Evolutionary conservation across 805 yeast genomes (phyloP).

Genomic region (Saturnispora mendoncae): DNA sequence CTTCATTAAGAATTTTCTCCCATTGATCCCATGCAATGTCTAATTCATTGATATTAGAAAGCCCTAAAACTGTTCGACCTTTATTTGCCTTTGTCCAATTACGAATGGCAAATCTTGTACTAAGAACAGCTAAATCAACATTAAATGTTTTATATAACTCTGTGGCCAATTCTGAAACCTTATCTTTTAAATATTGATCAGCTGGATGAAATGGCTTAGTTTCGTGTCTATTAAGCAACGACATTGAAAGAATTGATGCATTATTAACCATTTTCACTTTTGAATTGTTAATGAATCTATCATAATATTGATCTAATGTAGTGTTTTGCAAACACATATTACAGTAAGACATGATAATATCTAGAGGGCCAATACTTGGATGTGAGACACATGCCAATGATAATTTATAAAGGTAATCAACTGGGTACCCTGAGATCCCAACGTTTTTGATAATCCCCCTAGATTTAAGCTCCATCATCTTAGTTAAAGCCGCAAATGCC

Average conservation of each 20-base stretch:
- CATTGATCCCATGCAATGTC: conserved; percentile 52
- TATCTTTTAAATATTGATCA: conserved; percentile 42
- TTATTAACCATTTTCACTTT: conserved; percentile 54
- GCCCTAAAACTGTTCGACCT: conserved; percentile 72
- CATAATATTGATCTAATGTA: conserved; percentile 37
- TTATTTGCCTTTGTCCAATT: conserved; percentile 38
- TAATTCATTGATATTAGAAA: conserved; percentile 56
- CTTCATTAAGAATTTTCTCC: conserved; percentile 35
- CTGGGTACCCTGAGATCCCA: conserved; percentile 86
- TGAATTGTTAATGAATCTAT: conserved; percentile 42
- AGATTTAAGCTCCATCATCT: conserved; percentile 48
- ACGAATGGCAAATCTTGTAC: conserved; percentile 65
- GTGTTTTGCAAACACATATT: conserved; percentile 79
- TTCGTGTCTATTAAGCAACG: conserved; percentile 57
- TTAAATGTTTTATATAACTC: conserved; percentile 30
- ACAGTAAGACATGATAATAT: conserved; percentile 68
- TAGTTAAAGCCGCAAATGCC: conserved; percentile 53
- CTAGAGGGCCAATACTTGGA: conserved; percentile 52
- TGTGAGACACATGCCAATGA: conserved; percentile 32
- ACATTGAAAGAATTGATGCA: conserved; percentile 86
- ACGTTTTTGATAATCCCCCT: conserved; percentile 56
- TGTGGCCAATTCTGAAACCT: conserved; percentile 38
- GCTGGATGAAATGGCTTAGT: conserved; percentile 83
- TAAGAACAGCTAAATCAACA: conserved; percentile 70
- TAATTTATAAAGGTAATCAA: conserved; percentile 51